phyloP scores from a whole-genome alignment of 2,329 filamentous ascomycete genomes.

The Thielaviopsis euricoi region DNA sequence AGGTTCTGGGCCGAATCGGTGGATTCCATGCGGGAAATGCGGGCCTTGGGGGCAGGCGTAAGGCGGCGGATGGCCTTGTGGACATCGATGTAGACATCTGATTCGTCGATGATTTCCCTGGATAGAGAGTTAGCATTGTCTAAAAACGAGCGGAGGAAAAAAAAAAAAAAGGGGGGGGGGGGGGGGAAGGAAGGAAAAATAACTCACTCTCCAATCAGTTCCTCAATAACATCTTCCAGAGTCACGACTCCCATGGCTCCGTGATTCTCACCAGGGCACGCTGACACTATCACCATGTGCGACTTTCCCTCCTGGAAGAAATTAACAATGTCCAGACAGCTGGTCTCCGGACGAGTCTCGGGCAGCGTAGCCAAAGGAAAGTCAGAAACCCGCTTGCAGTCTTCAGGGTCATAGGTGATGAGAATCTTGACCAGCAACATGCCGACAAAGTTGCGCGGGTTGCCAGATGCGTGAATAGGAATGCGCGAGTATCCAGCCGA shows the following conservation, averaged over 20 bases:
- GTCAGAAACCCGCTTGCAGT: conserved; percentile 69
- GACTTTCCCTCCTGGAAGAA: conserved; percentile 99
- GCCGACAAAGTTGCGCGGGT: conserved; percentile 75
- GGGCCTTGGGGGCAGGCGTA: conserved; percentile 64
- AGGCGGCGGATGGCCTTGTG: conserved; percentile 93
- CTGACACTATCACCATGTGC: conserved; percentile 93
- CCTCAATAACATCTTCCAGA: conserved; percentile 94
- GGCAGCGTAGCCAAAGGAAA: conserved; percentile 88
- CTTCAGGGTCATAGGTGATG: conserved; percentile 96
- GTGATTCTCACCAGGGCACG: conserved; percentile 73
- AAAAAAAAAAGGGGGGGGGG: conserved; percentile 15
- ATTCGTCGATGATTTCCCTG: conserved; percentile 96
- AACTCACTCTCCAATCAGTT: conserved; percentile 88
- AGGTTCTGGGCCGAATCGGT: conserved; percentile 17
- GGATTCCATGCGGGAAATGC: conserved; percentile 28
- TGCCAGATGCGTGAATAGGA: conserved; percentile 78
- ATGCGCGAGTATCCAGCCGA: conserved; percentile 92
- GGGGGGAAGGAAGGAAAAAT: neutral
- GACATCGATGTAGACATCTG: conserved; percentile 93
- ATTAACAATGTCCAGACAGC: conserved; percentile 95
- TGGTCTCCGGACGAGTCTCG: conserved; percentile 87
- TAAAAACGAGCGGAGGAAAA: conserved; percentile 12
- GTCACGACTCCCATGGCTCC: conserved; percentile 90
- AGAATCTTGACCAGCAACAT: conserved; percentile 98
- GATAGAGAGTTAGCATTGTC: conserved; percentile 14